phyloP scores from a whole-genome alignment of 2,329 filamentous ascomycete genomes.

The Talaromyces rugulosus region DNA sequence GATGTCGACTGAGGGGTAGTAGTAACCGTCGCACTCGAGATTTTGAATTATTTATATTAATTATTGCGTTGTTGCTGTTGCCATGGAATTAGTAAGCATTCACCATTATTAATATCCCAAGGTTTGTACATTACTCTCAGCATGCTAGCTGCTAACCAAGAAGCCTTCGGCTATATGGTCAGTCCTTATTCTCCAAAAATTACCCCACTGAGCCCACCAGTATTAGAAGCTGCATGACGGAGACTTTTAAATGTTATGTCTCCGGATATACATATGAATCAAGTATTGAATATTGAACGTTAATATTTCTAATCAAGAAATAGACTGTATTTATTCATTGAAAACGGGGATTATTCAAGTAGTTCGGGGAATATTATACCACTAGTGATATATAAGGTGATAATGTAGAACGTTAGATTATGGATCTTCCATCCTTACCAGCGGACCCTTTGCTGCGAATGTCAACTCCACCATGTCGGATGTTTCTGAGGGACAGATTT shows the following conservation, averaged over 20 bases:
- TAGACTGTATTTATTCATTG: neutral
- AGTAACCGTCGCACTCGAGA: neutral
- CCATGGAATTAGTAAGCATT: neutral
- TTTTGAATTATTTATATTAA: neutral
- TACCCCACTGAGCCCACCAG: too few relatives aligned
- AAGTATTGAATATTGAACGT: neutral
- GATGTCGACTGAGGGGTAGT: neutral
- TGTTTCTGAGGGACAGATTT: too few relatives aligned
- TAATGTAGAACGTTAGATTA: too few relatives aligned
- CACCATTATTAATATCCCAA: neutral
- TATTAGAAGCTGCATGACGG: too few relatives aligned
- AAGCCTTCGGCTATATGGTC: too few relatives aligned
- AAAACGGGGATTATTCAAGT: neutral
- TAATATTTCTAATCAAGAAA: neutral
- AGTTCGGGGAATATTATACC: too few relatives aligned
- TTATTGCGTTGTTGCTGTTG: neutral
- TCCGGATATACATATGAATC: neutral
- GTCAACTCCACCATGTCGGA: too few relatives aligned
- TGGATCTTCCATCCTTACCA: too few relatives aligned
- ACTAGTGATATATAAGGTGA: too few relatives aligned
- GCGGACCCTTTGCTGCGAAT: too few relatives aligned
- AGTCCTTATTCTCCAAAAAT: too few relatives aligned
- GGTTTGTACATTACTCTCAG: neutral
- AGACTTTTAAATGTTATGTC: neutral
- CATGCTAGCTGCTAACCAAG: too few relatives aligned